Base-by-base conservation (phyloP, 2,329 filamentous ascomycete species). In the Aspergillus clavatus region DNA sequence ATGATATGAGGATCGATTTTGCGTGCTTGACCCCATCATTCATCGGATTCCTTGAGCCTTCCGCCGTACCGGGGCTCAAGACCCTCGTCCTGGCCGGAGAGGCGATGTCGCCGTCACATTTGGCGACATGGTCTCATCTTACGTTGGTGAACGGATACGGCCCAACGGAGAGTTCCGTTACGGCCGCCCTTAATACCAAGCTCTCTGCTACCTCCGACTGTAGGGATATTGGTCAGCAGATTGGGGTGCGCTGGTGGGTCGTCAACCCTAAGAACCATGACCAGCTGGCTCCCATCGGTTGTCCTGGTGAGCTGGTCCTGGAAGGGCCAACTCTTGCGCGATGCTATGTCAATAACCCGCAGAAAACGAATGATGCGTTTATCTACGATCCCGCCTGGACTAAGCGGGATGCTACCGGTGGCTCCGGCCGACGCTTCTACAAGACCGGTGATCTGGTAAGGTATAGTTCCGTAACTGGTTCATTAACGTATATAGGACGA, bases 1-100 rank as follows among this genome's bases (percentile, higher is more conserved):
- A 73, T n/a, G 59, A 71, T 0, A 76, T 79, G 71, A 62, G 71
- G 7, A 74, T 77, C 24, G 77, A 71, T 31, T 74, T 72, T 67
- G 76, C 73, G 2, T 76, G 78, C 56, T 73, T 85, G 58, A 85
- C 82, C 0, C 77, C 81, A 1, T 73, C 79, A 0, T 73, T 85
- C 23, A 77, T 81, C 2, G 58, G 67, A 16, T 67, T 76, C 6
- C 53, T 78, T 35, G 59, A 69, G 14, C 69, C 71, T 1, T 58
- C 65, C 2, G 66, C 69, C 10, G 65, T 78, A 5, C 70, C 71
- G 3, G 61, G 59, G 5, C 57, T 78, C 19, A 63, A 69, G 26
- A 65, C 56, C 8, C 54, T 78, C 18, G 60, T 68, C 16, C 57
- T 77, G 31, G 71, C 66, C 12, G 73, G 73, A 5, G 73, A 76